These are phyloP conservation scores for Podila epicladia DNA, from an alignment of 192 early-diverging fungal species.

Conservation along the genomic window DNA sequence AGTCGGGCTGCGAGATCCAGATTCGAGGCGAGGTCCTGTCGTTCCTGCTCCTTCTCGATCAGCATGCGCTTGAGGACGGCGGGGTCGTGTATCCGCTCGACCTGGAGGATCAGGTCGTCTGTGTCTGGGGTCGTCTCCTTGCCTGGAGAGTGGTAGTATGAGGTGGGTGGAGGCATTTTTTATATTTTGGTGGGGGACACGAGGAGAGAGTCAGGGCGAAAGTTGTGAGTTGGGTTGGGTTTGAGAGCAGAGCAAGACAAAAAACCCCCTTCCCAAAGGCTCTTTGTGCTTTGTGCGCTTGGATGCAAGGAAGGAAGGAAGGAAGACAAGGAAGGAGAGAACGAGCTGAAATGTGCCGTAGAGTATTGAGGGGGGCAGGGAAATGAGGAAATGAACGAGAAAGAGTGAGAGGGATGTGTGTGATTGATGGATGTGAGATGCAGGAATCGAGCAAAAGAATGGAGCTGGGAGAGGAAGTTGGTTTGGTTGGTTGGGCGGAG, in stretches of 20 bases:
- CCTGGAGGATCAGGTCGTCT: slow-evolving; percentile 33
- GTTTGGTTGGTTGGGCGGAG: not conserved
- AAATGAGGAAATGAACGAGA: too few relatives aligned
- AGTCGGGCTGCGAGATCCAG: slow-evolving; percentile 68
- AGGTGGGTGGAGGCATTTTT: slow-evolving; percentile 1
- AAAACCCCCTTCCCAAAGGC: not conserved
- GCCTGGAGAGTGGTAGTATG: slow-evolving; percentile 10
- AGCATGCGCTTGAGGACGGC: slow-evolving; percentile 55
- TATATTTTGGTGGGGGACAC: too few relatives aligned
- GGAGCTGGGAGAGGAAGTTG: not conserved
- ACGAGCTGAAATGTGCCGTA: too few relatives aligned
- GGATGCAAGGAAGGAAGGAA: too few relatives aligned
- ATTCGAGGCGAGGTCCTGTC: slow-evolving; percentile 58
- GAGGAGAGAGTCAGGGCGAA: too few relatives aligned
- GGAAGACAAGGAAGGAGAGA: too few relatives aligned
- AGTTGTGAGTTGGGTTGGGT: not conserved
- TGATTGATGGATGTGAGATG: not conserved
- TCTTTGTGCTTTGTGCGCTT: not conserved
- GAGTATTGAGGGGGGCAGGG: too few relatives aligned
- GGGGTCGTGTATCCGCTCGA: slow-evolving; percentile 60
- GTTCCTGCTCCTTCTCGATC: slow-evolving; percentile 69
- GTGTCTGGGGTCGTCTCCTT: slow-evolving; percentile 24
- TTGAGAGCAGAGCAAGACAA: not conserved
- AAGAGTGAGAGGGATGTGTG: too few relatives aligned
- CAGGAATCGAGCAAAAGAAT: not conserved